phyloP scores from a whole-genome alignment of 495 filamentous ascomycete genomes.

The Aspergillus affinis region DNA sequence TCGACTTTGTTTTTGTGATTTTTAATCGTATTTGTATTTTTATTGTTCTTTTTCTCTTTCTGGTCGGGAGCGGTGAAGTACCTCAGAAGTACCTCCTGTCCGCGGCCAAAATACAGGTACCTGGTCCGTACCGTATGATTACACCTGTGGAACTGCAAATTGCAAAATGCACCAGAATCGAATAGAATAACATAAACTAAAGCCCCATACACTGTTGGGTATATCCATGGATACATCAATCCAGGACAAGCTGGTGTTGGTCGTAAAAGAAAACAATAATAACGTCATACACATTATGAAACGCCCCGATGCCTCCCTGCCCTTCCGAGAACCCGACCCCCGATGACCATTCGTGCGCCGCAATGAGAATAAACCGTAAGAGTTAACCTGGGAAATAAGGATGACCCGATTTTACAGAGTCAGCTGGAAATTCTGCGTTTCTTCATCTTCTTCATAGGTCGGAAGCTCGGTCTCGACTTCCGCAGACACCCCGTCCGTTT shows the following conservation, averaged over 20 bases:
- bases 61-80: no score
- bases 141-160: no score
- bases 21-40: no score
- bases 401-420: slow-evolving; percentile 27
- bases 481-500: slow-evolving; percentile 23
- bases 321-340: slow-evolving; percentile 1
- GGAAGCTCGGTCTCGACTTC: slow-evolving; percentile 32
- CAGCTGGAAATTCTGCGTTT: slow-evolving; percentile 44
- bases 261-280: background rate
- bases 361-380: background rate
- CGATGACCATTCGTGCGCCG: background rate
- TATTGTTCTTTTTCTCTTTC: no score
- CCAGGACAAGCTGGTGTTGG: background rate
- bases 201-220: no score
- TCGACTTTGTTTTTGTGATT: no score
- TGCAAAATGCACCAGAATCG: background rate
- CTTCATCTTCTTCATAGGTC: slow-evolving; percentile 46
- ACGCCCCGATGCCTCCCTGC: background rate
- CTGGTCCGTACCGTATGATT: no score
- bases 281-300: background rate
- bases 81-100: background rate
- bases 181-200: background rate
- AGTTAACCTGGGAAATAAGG: background rate
- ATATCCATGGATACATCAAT: background rate
- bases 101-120: no score